Evolutionary conservation across 805 yeast species (phyloP), one percentile per base, ranked within the genome.

Genomic region (Saccharomycopsis guyanensis): DNA sequence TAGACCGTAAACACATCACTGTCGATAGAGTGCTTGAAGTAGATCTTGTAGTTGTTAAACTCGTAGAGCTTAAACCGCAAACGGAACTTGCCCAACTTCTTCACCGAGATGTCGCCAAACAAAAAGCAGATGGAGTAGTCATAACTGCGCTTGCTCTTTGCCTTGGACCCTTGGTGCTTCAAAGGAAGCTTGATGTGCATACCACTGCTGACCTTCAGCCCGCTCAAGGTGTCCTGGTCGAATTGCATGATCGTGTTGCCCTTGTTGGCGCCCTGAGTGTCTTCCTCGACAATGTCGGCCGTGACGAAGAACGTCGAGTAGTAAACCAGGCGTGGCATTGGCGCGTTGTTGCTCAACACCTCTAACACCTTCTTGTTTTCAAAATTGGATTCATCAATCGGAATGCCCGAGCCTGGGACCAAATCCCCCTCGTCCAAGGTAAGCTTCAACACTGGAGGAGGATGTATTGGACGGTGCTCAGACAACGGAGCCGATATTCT

Each of bases 401-500:
- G 10, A 16, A 36, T 15, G 22, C 25, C 20, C 15, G 42, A 7
- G 12, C 24, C 5, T 5, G n/a, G 5, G 24, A 6, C n/a, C 7
- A 27, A 32, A 8, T 25, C 44, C 16, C 23, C 36, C 15, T 32
- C 43, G 27, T 43, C 41, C 5, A 61, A 39, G 2, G 40, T 47
- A 23, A 61, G 42, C 42, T 60, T 62, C 13, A 61, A 47, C 1
- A 61, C 59, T 1, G 65, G 65, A 3, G 64, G 65, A 2, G 65
- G 65, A 38, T 58, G 62, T 22, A 61, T 60, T 2, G 64, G 65
- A 8, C 65, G 51, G 45, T 61, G 63, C 41, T 61, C 65, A 3
- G 59, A 52, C 43, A 57, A 51, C 1, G 62, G 59, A 5, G 60
- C 57, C 47, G 53, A 55, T 2, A 53, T 55, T 16, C 55, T 39